These are phyloP conservation scores for Salix arbutifolia DNA, from an alignment of 345 rosid genomes.

Conservation along the genomic window DNA sequence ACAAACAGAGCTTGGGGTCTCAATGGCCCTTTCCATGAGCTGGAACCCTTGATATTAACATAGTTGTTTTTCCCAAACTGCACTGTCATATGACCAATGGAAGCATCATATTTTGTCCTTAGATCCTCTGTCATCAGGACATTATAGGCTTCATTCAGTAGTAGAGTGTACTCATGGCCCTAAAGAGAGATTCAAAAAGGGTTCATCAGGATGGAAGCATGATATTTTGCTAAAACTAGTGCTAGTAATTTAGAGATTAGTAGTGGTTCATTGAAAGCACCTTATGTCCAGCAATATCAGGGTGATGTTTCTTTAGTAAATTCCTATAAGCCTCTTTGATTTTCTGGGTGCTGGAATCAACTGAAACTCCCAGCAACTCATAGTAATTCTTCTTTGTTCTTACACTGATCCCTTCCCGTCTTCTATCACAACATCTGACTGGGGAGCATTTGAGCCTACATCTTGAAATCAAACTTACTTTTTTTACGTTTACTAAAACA, in stretches of 20 bases:
- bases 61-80: constrained; percentile 13
- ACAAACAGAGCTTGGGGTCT: constrained; percentile 57
- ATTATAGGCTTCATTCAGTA: constrained; percentile 52
- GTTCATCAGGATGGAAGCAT: too few species aligned
- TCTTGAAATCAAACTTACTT: constrained; percentile 6
- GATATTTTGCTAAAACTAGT: too few species aligned
- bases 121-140: constrained; percentile 41
- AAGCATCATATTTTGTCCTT: constrained; percentile 39
- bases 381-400: constrained; percentile 39
- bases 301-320: constrained; percentile 61
- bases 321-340: constrained; percentile 59
- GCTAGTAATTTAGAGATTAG: too few species aligned
- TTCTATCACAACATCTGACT: constrained; percentile 27
- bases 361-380: constrained; percentile 50
- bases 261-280: constrained; percentile 12
- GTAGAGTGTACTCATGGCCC: constrained; percentile 46
- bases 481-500: too few species aligned
- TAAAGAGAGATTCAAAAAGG: neutral
- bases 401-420: constrained; percentile 13
- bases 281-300: constrained; percentile 61
- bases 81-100: constrained; percentile 32
- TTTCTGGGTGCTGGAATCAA: constrained; percentile 34
- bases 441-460: constrained; percentile 19
- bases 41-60: constrained; percentile 21
- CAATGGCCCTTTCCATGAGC: constrained; percentile 57